phyloP scores from a whole-genome alignment of 1,284 basidiomycete species.

The Boletus austroedulis region DNA sequence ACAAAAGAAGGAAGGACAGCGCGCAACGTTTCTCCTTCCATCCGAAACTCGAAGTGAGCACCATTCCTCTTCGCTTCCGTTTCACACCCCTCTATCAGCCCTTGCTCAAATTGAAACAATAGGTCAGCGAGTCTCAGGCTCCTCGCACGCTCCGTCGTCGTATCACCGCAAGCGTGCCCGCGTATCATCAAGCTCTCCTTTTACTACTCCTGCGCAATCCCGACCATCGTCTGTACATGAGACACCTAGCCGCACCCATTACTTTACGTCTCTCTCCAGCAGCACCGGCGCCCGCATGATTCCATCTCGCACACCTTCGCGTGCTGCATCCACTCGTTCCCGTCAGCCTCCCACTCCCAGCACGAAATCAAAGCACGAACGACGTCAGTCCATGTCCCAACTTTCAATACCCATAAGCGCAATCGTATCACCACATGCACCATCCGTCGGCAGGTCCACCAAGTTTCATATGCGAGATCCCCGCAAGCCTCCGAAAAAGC shows the following conservation, averaged over 20 bases:
- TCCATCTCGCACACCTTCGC: slow-evolving; percentile 38
- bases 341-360: slow-evolving; percentile 30
- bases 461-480: slow-evolving; percentile 79
- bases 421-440: slow-evolving; percentile 70
- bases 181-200: slow-evolving; percentile 48
- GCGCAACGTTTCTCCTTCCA: slow-evolving; percentile 42
- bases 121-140: slow-evolving; percentile 38
- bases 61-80: slow-evolving; percentile 18
- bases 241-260: slow-evolving; percentile 33
- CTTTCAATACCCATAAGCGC: slow-evolving; percentile 75
- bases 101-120: slow-evolving; percentile 26
- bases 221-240: slow-evolving; percentile 37
- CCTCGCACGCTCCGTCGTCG: slow-evolving; percentile 60
- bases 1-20: slow-evolving; percentile 39
- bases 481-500: slow-evolving; percentile 52
- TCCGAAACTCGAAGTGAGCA: slow-evolving; percentile 48
- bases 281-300: slow-evolving; percentile 40
- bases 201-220: slow-evolving; percentile 33
- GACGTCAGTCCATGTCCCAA: slow-evolving; percentile 54
- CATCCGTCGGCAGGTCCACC: slow-evolving; percentile 54
- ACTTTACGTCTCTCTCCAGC: slow-evolving; percentile 56
- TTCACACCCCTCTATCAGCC: slow-evolving; percentile 20
- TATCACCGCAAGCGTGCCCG: slow-evolving; percentile 67
- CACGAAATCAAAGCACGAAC: slow-evolving; percentile 34
- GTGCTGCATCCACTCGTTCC: slow-evolving; percentile 40